These are phyloP conservation scores for Serendipita sp. DNA, from an alignment of 768 basidiomycete species.

Conservation along the genomic window DNA sequence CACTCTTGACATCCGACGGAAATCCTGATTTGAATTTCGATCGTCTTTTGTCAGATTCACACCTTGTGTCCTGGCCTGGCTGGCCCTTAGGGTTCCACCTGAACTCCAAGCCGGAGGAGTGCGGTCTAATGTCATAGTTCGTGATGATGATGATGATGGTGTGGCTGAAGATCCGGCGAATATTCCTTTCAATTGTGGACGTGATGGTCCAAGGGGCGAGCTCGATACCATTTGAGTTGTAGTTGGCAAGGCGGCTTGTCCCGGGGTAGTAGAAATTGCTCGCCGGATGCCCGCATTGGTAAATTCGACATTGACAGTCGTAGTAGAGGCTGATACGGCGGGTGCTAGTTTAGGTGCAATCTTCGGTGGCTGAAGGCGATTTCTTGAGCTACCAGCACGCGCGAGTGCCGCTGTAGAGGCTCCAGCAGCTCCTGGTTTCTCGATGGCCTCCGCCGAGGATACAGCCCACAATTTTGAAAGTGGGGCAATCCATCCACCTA, in stretches of 20 bases:
- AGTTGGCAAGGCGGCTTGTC: neutral
- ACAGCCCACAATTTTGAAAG: slow-evolving; percentile 1
- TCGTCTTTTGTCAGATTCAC: neutral
- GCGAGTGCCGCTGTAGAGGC: neutral
- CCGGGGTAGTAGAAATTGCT: slow-evolving; percentile 26
- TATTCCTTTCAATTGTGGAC: slow-evolving; percentile 51
- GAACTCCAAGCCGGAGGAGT: neutral
- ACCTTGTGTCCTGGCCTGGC: neutral
- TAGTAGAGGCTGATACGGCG: slow-evolving; percentile 72
- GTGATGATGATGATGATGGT: slow-evolving; percentile 23
- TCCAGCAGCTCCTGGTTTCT: slow-evolving; percentile 30
- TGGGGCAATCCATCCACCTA: slow-evolving; percentile 48
- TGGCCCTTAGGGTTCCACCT: slow-evolving; percentile 14
- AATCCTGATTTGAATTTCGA: slow-evolving; percentile 8
- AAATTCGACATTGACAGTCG: slow-evolving; percentile 94
- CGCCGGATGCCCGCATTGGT: slow-evolving; percentile 51
- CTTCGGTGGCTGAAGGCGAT: slow-evolving; percentile 21
- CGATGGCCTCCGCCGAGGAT: slow-evolving; percentile 48
- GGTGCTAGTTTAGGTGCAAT: slow-evolving; percentile 68
- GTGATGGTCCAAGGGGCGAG: slow-evolving; percentile 4
- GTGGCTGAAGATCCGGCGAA: slow-evolving; percentile 73
- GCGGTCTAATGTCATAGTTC: too few species aligned
- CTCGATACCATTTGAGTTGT: neutral
- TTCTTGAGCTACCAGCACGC: neutral
- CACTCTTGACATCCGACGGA: slow-evolving; percentile 36